These are phyloP conservation scores for Globisporangium solare DNA, from an alignment of 352 stramenopile genomes.

Conservation along the genomic window DNA sequence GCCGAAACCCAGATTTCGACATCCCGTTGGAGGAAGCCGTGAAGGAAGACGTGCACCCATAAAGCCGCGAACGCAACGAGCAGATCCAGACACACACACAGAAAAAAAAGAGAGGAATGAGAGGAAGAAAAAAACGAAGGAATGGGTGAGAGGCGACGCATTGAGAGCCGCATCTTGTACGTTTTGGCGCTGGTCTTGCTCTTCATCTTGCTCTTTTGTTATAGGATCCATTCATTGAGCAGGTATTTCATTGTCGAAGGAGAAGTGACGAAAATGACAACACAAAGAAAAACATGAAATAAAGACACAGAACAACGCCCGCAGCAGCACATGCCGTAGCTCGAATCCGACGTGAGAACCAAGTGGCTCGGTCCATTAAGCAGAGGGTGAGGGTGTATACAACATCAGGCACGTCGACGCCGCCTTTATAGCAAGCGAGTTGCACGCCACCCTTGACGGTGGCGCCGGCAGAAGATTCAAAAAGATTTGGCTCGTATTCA, in stretches of 20 bases:
- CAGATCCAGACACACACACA: constrained; percentile 1
- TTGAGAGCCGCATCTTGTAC: not conserved
- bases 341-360: too few species aligned
- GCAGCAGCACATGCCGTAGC: not conserved
- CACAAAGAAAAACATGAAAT: constrained; percentile 7
- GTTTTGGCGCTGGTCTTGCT: not conserved
- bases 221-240: too few species aligned
- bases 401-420: too few species aligned
- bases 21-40: constrained; percentile 66
- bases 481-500: too few species aligned
- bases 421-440: too few species aligned
- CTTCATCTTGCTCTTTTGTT: not conserved
- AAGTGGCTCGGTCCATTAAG: too few species aligned
- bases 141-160: too few species aligned
- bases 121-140: too few species aligned
- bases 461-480: too few species aligned
- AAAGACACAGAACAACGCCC: constrained; percentile 12
- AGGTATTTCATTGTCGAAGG: not conserved
- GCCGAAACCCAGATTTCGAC: constrained; percentile 83
- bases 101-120: constrained; percentile 3
- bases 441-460: too few species aligned
- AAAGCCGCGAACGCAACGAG: not conserved
- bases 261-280: not conserved
- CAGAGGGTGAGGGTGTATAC: too few species aligned
- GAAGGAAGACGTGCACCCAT: constrained; percentile 24